Base-by-base conservation (phyloP, 257 asterid species). In the Fraxinus cuspidata region DNA sequence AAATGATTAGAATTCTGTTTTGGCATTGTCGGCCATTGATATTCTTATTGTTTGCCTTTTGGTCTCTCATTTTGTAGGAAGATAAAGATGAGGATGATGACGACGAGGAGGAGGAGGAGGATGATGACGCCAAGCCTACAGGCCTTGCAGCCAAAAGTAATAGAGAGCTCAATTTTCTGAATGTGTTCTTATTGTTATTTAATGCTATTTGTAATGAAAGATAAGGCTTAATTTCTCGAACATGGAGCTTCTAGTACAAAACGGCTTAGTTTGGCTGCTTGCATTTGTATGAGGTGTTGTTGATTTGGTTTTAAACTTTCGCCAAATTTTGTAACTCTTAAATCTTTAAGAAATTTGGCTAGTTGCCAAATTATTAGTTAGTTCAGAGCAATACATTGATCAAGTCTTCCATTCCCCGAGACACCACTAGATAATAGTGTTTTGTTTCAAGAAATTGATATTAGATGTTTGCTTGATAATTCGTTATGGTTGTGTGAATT, bases 71-170 rank as follows among this genome's bases (percentile, higher is more conserved):
- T 74, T 67, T 37, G 73, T 85, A 86, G 90, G 89, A 82, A 77
- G 93, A 38, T 73, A 51, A 85, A n/a, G 89, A 82, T 77, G 77
- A 85, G 56, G 94, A 79, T 15, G 90, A 83, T 16, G 88, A 88
- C 7, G 88, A 79, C 27, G 89, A 79, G 0, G 90, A 79, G 13
- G 84, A 79, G 2, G 90, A 81, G 2, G 85, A 85, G 6, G 88
- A 83, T 9, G 93, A 91, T 78, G 94, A 86, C 72, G 49, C 81
- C 74, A 79, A 83, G 11, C 88, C 89, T 13, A 94, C 84, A 80
- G 94, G 96, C 58, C 78, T 89, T 80, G 91, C 82, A 74, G 96
- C 96, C 44, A 88, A 91, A 82, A 91, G 99, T 95, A 90, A 76
- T 91, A 67, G 29, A 42, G 23, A 19, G 29, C 81, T 73, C 11